phyloP scores from a whole-genome alignment of 805 yeast genomes.

The Tetrapisispora pingtungensis region DNA sequence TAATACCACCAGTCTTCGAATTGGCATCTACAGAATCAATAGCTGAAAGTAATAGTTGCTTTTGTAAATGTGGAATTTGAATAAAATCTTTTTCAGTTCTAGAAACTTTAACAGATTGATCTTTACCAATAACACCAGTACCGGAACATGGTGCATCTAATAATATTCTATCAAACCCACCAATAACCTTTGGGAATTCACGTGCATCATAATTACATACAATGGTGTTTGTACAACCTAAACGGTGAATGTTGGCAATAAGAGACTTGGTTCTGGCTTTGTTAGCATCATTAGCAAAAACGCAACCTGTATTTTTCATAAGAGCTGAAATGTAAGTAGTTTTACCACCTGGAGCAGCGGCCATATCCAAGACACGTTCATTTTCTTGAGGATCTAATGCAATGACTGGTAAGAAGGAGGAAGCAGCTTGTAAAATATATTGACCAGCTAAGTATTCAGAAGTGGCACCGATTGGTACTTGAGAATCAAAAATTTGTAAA shows the following conservation, averaged over 20 bases:
- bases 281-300: conserved; percentile 95
- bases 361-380: conserved; percentile 96
- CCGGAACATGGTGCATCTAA: conserved; percentile 99
- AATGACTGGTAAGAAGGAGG: conserved; percentile 95
- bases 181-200: conserved; percentile 95
- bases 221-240: conserved; percentile 92
- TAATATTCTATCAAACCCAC: conserved; percentile 92
- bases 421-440: conserved; percentile 95
- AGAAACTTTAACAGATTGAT: conserved; percentile 83
- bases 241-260: conserved; percentile 93
- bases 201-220: conserved; percentile 97
- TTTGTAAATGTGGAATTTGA: conserved; percentile 93
- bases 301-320: conserved; percentile 97
- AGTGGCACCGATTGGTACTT: conserved; percentile 99
- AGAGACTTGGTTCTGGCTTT: conserved; percentile 92
- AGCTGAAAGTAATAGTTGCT: conserved; percentile 85
- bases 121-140: conserved; percentile 98
- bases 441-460: conserved; percentile 98
- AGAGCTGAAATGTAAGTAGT: conserved; percentile 89
- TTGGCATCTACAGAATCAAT: conserved; percentile 95
- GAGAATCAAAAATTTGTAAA: conserved; percentile 92
- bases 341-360: conserved; percentile 99
- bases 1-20: conserved; percentile 83
- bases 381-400: conserved; percentile 96
- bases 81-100: conserved; percentile 95